Evolutionary conservation across 305 asterid genomes (phyloP).

Genomic region (Solanum hybrid): DNA sequence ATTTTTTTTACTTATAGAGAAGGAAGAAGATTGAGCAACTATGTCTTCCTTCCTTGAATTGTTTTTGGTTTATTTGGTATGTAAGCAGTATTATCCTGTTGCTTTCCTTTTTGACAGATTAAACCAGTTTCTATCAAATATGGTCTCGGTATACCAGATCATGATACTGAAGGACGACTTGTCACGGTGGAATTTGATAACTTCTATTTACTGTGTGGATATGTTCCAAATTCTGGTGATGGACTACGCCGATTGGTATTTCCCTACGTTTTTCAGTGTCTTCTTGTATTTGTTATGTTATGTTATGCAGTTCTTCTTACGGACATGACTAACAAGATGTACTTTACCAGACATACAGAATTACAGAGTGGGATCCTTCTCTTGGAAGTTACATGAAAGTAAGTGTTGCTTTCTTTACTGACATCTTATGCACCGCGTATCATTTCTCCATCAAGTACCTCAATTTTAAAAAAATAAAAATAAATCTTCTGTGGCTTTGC

Average conservation of each 20-base stretch:
- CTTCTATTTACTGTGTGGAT: constrained; percentile 60
- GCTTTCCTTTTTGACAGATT: constrained; percentile 41
- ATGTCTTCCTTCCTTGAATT: background rate
- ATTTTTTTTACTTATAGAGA: background rate
- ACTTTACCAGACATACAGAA: constrained; percentile 62
- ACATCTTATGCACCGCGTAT: background rate
- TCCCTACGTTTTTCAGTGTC: background rate
- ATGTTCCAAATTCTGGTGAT: constrained; percentile 94
- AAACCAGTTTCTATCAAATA: constrained; percentile 76
- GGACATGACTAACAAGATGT: constrained; percentile 5
- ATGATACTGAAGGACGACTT: constrained; percentile 91
- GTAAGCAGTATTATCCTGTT: background rate
- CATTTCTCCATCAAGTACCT: background rate
- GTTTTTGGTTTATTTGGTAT: background rate
- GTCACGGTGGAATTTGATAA: constrained; percentile 70
- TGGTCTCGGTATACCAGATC: constrained; percentile 83
- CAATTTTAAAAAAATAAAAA: background rate
- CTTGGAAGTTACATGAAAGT: constrained; percentile 84
- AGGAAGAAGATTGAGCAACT: background rate
- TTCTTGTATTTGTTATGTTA: background rate
- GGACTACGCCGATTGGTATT: constrained; percentile 85
- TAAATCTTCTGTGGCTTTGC: constrained; percentile 21
- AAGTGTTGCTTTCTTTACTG: constrained; percentile 18
- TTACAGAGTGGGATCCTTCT: constrained; percentile 75
- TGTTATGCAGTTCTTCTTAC: background rate